These are phyloP conservation scores for Malassezia dermatis DNA, from an alignment of 1,284 basidiomycete genomes.

Conservation along the genomic window DNA sequence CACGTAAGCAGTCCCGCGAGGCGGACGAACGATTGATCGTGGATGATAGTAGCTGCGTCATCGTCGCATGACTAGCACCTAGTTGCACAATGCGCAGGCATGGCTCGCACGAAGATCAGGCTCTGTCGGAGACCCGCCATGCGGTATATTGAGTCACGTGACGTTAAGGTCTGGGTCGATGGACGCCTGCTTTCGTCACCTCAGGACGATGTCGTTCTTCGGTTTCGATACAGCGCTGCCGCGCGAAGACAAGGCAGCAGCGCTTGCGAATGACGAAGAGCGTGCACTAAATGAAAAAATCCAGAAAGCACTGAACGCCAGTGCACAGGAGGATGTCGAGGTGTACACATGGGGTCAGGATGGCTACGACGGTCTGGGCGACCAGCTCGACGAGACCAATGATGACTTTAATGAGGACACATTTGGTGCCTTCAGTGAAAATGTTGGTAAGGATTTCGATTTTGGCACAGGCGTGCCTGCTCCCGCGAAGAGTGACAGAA, in stretches of 20 bases:
- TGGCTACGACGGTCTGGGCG: conserved; percentile 77
- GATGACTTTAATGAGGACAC: conserved; percentile 62
- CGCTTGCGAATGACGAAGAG: conserved; percentile 25
- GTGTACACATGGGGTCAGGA: conserved; percentile 80
- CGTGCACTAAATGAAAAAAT: conserved; percentile 40
- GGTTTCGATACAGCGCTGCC: conserved; percentile 45
- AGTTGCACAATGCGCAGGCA: no score
- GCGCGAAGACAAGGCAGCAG: conserved; percentile 19
- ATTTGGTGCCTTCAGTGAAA: conserved; percentile 57
- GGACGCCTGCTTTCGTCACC: not conserved
- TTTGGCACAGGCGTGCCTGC: conserved; percentile 53
- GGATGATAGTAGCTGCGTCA: no score
- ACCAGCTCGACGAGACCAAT: conserved; percentile 63
- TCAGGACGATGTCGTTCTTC: conserved; percentile 42
- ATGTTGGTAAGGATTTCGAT: conserved; percentile 71
- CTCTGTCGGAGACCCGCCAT: not conserved
- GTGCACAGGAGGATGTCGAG: conserved; percentile 62
- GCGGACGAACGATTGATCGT: no score
- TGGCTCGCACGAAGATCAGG: no score
- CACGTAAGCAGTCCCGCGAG: no score
- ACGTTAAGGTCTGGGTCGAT: not conserved
- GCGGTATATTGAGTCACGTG: not conserved
- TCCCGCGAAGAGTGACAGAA: conserved; percentile 17
- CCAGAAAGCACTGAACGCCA: conserved; percentile 53
- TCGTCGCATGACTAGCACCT: no score